Percentiles rank a stretch among this genome's conserved stretches.
phyloP scores from a whole-genome alignment of 352 stramenopile species.

The Phytophthora colocasiae region DNA sequence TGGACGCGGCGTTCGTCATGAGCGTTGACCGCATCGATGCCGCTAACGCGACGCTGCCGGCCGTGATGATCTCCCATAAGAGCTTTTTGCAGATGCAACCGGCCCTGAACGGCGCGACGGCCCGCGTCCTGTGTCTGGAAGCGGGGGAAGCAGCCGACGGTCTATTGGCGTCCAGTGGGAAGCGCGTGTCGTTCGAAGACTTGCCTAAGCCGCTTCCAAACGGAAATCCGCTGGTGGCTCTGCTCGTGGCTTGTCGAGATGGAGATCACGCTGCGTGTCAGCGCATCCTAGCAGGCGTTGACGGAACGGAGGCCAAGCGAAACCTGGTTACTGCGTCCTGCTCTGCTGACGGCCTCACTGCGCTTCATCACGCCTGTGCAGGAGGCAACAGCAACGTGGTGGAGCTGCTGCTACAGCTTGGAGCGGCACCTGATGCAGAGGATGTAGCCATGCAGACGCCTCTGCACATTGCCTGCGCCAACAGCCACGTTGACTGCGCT shows the following conservation, averaged over 20 bases:
- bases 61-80: constrained; percentile 69
- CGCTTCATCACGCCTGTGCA: constrained; percentile 64
- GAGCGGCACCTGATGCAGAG: constrained; percentile 35
- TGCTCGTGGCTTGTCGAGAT: constrained; percentile 46
- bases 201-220: constrained; percentile 18
- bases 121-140: constrained; percentile 59
- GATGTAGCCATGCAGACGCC: constrained; percentile 62
- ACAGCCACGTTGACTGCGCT: constrained; percentile 50
- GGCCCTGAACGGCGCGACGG: constrained; percentile 17
- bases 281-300: constrained; percentile 33
- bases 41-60: constrained; percentile 71
- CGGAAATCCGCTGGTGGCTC: neutral
- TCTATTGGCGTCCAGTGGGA: constrained; percentile 29
- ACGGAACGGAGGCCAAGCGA: constrained; percentile 5
- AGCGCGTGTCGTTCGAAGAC: constrained; percentile 32
- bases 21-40: constrained; percentile 71
- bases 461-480: constrained; percentile 65
- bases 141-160: constrained; percentile 49
- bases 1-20: constrained; percentile 74
- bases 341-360: constrained; percentile 30
- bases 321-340: constrained; percentile 16
- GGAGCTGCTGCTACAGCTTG: constrained; percentile 49
- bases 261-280: constrained; percentile 56
- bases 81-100: constrained; percentile 47
- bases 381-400: constrained; percentile 56